Percentiles rank a stretch among this genome's conserved stretches.
Evolutionary conservation across 2,329 filamentous ascomycete species (phyloP).

Genomic region (Ophioceras dolichostomum): DNA sequence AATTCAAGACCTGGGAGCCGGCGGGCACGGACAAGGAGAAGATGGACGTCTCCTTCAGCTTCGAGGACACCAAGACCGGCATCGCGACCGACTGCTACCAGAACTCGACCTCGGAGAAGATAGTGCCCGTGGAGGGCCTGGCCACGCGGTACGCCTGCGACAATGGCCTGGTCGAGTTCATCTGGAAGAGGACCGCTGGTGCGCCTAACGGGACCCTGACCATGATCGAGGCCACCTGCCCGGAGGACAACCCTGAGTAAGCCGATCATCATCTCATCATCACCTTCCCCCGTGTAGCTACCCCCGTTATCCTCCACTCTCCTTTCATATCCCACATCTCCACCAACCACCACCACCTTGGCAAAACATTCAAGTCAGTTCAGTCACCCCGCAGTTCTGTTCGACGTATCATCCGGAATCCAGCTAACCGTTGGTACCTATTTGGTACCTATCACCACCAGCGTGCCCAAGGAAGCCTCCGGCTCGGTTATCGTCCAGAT

Average conservation of each 20-base stretch:
- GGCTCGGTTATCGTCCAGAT: constrained; percentile 5
- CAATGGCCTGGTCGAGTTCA: constrained; percentile 26
- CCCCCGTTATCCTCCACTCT: no score
- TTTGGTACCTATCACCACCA: neutral
- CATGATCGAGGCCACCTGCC: constrained; percentile 33
- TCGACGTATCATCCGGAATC: no score
- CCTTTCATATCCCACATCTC: no score
- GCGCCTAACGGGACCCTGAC: constrained; percentile 17
- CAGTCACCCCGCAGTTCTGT: neutral
- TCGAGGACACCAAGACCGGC: constrained; percentile 24
- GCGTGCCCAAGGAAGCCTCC: constrained; percentile 7
- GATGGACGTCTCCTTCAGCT: constrained; percentile 24
- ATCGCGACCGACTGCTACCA: constrained; percentile 26
- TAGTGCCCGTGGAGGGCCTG: constrained; percentile 13
- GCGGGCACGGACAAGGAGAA: constrained; percentile 19
- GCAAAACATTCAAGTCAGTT: no score
- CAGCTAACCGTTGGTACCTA: neutral
- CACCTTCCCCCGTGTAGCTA: no score
- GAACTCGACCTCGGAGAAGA: constrained; percentile 27
- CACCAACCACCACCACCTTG: no score
- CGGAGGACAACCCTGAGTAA: constrained; percentile 8
- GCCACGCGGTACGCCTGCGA: constrained; percentile 30
- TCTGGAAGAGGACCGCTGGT: constrained; percentile 17
- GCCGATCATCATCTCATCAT: no score
- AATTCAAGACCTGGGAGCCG: constrained; percentile 3